Base-by-base conservation (phyloP, 1,284 basidiomycete species). In the Ceratobasidium sp. region DNA sequence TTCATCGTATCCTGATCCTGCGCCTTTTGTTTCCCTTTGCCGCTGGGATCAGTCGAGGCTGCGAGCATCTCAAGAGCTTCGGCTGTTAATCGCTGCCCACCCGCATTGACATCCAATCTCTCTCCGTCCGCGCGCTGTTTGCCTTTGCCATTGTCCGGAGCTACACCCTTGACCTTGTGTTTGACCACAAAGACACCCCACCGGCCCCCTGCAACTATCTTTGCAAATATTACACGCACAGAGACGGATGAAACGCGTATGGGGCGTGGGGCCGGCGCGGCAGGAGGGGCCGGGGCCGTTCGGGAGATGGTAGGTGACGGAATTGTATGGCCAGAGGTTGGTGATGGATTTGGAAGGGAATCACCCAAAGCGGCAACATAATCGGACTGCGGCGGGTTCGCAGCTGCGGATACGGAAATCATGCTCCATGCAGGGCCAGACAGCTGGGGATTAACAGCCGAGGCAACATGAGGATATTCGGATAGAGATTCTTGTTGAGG, bases 151-250 rank as follows among this genome's bases (percentile, higher is more conserved):
- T 49, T 49, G 45, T 49, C 45, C 45, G 22, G 7, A 49, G 8
- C 20, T n/a, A 22, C 45, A 25, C 45, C 45, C 50, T 45, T 40
- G 42, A 40, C 12, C 40, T 43, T 3, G 13, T 31, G 58, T 32
- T 62, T 62, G 42, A 62, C 32, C 12, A 62, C 58, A 50, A 62
- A 62, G 15, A 62, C 38, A 31, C 58, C 58, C 58, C 58, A 62
- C 15, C 31, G 20, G 4, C 58, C 58, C 3, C 45, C 31, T 3
- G 25, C 43, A 29, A 50, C 58, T 17, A 62, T 34, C 32, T 34
- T 43, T 4, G 45, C 58, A 50, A 47, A 31, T 25, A 62, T 35
- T 2, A 45, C 58, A 2, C 58, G 58, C 1, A 20, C 38, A 4
- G 58, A 1, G 13, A 62, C 13, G 38, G 43, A 49, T 10, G 58